These are phyloP conservation scores for Plasmodium gonderi DNA, from an alignment of 169 alveolate species.

Conservation along the genomic window DNA sequence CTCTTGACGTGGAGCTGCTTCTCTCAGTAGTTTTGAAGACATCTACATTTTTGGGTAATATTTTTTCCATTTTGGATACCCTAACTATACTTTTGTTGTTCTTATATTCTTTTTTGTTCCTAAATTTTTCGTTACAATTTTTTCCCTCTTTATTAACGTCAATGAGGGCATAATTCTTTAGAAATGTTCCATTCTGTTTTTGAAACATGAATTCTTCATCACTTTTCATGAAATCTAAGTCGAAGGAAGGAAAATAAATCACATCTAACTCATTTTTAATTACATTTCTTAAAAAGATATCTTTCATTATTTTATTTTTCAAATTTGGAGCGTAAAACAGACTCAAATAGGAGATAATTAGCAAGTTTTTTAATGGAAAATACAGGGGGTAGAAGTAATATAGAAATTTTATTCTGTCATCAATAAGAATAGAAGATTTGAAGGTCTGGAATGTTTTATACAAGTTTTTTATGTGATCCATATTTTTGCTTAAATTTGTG, in stretches of 20 bases:
- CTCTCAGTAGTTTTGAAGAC: not conserved
- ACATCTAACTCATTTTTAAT: slow-evolving; percentile 56
- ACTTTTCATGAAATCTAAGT: slow-evolving; percentile 8
- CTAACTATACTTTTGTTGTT: not conserved
- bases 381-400: slow-evolving; percentile 33
- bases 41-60: not conserved
- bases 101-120: not conserved
- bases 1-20: not conserved
- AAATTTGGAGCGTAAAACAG: slow-evolving; percentile 6
- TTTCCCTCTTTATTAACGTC: not conserved
- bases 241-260: slow-evolving; percentile 13
- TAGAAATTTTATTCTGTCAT: slow-evolving; percentile 42
- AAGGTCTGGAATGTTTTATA: slow-evolving; percentile 19
- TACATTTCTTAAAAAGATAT: slow-evolving; percentile 23
- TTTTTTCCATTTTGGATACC: not conserved
- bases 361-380: slow-evolving; percentile 46
- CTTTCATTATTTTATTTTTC: slow-evolving; percentile 1
- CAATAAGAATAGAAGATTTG: slow-evolving; percentile 18
- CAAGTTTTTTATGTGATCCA: not conserved
- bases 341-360: slow-evolving; percentile 36
- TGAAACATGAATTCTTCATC: not conserved
- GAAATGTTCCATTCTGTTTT: not conserved
- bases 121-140: not conserved
- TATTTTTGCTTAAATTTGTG: not conserved
- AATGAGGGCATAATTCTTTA: not conserved